These are phyloP conservation scores for Colletotrichum sp. DNA, from an alignment of 2,329 filamentous ascomycete species.

Conservation along the genomic window DNA sequence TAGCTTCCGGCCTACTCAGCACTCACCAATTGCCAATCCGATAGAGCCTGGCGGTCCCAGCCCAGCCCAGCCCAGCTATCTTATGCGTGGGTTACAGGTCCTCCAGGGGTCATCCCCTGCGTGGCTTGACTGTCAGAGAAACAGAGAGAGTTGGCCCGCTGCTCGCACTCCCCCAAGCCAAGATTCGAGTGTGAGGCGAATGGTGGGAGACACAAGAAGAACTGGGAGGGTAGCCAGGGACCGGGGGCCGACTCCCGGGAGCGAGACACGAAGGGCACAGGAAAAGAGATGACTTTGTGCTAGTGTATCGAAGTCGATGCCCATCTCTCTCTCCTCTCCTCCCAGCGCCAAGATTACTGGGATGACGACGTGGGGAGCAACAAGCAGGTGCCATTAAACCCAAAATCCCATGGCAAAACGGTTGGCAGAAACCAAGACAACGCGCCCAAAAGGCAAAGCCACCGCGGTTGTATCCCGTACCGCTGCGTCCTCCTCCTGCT, in stretches of 20 bases:
- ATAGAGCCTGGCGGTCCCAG: neutral
- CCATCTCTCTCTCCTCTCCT: neutral
- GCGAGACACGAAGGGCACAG: neutral
- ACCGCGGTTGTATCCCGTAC: neutral
- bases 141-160: neutral
- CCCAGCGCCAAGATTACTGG: slow-evolving; percentile 11
- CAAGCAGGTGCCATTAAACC: slow-evolving; percentile 2
- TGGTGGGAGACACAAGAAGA: neutral
- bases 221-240: neutral
- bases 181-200: neutral
- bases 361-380: neutral
- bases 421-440: neutral
- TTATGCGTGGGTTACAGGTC: slow-evolving; percentile 7
- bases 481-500: neutral
- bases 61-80: neutral
- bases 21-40: neutral
- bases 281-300: slow-evolving; percentile 11
- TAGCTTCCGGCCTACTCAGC: neutral
- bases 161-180: slow-evolving; percentile 16
- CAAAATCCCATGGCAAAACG: slow-evolving; percentile 7
- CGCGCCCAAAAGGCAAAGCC: neutral
- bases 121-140: slow-evolving; percentile 10
- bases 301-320: slow-evolving; percentile 5
- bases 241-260: neutral
- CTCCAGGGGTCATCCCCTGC: slow-evolving; percentile 4